These are phyloP conservation scores for Russula sp. DNA, from an alignment of 768 basidiomycete species.

Conservation along the genomic window DNA sequence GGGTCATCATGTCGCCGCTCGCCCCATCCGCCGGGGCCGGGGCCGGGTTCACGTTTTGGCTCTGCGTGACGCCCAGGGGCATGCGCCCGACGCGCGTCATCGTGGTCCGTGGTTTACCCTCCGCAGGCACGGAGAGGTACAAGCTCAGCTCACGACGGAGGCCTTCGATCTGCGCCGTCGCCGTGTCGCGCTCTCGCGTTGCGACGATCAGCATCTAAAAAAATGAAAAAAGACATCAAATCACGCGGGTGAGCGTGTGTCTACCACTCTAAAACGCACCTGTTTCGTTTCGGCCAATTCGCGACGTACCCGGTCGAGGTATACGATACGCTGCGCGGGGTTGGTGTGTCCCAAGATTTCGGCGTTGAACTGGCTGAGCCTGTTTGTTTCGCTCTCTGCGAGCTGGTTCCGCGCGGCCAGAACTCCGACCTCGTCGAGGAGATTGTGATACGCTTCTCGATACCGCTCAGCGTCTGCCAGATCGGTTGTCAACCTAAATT, in stretches of 20 bases:
- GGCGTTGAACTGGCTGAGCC: conserved; percentile 76
- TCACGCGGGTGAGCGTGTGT: not conserved
- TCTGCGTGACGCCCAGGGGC: conserved; percentile 25
- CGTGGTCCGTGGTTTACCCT: conserved; percentile 28
- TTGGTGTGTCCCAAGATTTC: conserved; percentile 81
- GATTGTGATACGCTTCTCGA: conserved; percentile 60
- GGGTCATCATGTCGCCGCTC: conserved; percentile 29
- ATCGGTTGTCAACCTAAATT: conserved; percentile 39
- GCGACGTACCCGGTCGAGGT: conserved; percentile 74
- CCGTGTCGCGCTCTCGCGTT: conserved; percentile 29
- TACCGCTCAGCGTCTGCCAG: conserved; percentile 55
- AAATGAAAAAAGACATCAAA: not conserved
- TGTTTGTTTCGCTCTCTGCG: conserved; percentile 70
- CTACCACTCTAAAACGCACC: conserved; percentile 36
- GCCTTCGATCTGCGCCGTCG: conserved; percentile 26
- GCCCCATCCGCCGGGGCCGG: conserved; percentile 16
- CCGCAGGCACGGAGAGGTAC: conserved; percentile 31
- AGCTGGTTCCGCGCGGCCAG: conserved; percentile 65
- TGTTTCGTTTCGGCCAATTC: conserved; percentile 79
- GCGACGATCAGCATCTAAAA: conserved; percentile 27
- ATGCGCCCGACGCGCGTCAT: conserved; percentile 30
- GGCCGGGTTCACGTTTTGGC: conserved; percentile 17
- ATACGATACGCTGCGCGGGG: conserved; percentile 77
- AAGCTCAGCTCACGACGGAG: conserved; percentile 30
- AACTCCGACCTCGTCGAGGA: conserved; percentile 55